Evolutionary conservation across 2,329 filamentous ascomycete genomes (phyloP), one percentile per base, ranked within the genome.

Genomic region (Penicillium sp.): DNA sequence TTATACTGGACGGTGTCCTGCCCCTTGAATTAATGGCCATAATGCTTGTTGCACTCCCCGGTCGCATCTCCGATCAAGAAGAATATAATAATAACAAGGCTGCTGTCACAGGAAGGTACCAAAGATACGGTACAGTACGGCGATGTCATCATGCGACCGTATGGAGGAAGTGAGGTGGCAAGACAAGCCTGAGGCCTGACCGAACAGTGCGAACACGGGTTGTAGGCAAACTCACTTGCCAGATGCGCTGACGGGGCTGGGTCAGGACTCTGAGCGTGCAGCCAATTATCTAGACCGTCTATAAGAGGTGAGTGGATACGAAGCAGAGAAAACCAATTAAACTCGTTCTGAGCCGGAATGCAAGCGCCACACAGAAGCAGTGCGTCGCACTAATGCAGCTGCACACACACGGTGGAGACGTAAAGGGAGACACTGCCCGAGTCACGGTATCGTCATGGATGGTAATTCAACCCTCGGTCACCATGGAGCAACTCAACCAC

Each of bases 361-460:
- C 28, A 28, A 6, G 25, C 25, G 28, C 28, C 28, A 31, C 28
- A 31, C 28, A 7, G 7, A 31, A 31, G 1, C 7, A 31, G 28
- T 31, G 6, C 6, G 58, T 56, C 43, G 58, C 58, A 57, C 58
- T 47, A 28, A 45, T 8, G 5, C 6, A 28, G 2, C 22, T 12
- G 25, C 20, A 25, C 20, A n/a, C 11, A 20, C 41, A 14, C 41
- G 7, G 28, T 31, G 28, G 28, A 31, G 28, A 31, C 28, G 6
- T 8, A 5, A 48, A 42, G 41, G 17, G 20, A 45, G 39, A 17
- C 47, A 15, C 28, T 38, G 34, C 34, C 6, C 34, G 5, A 17
- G 59, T 63, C 38, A 50, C 20, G 42, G 17, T 55, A 49, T 45
- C 8, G 61, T 63, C 61, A 63, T 25, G 12, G 14, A 17, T 37